Evolutionary conservation across 176 grass and related monocot species (phyloP), one percentile per base, ranked within the genome.

Genomic region (Stipa capillata): DNA sequence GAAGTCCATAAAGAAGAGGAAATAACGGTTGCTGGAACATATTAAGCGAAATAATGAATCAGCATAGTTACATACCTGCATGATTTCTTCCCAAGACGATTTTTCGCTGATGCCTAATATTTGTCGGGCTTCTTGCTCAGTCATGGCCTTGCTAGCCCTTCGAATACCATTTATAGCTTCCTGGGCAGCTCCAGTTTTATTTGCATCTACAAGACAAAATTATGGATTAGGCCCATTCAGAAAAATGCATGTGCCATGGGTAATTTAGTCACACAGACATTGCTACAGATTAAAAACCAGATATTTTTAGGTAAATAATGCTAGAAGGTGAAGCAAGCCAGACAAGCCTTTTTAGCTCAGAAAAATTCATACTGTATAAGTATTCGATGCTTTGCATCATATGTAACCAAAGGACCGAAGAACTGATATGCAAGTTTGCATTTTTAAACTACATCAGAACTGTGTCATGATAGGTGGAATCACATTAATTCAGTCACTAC

Each of bases 51-150:
- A 44, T n/a, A 44, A n/a, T 52, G 52, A 62, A 41, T n/a, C 9
- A 43, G 73, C 55, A 61, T 52, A 57, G 5, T 53, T 70, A 83
- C 60, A 64, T 31, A 94, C 92, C 90, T 93, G 70, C 18, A 87
- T 47, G 45, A 94, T 85, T 43, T 98, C 96, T 85, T 76, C 85
- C 96, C 96, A 98, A 11, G 87, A 83, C 4, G 92, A 81, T 15
- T 90, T 33, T 69, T 98, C 86, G 12, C 71, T 71, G 58, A 92
- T 89, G 50, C 96, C 92, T 12, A 98, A 79, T 80, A 98, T 85
- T 61, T 87, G 83, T 28, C 92, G 81, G 44, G 96, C 96, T 85
- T 98, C 96, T 85, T 98, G 90, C 70, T 98, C 96, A 0, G 88
- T 91, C 85, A 94, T 94, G 29, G 58, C 56, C 78, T 94, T 94